Evolutionary conservation across 2,329 filamentous ascomycete species (phyloP).

Genomic region (Pezicula rhizophila): DNA sequence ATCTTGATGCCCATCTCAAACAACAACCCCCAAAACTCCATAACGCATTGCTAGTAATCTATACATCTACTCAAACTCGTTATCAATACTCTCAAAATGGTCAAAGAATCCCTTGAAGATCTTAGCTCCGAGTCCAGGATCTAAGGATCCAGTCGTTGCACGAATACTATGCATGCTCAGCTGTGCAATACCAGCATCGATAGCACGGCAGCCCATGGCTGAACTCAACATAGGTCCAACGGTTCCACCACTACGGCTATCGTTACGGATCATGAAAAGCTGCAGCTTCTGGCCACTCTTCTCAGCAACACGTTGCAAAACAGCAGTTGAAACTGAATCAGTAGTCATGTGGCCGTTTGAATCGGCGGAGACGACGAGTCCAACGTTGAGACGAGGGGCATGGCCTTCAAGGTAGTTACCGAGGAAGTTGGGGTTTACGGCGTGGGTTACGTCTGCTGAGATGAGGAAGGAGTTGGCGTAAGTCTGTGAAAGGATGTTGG

Average conservation of each 20-base stretch:
- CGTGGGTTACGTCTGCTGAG: constrained; percentile 88
- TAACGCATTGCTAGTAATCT: not conserved
- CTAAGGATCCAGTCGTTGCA: constrained; percentile 77
- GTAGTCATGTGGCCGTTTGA: constrained; percentile 96
- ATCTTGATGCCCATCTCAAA: no score
- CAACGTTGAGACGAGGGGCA: constrained; percentile 81
- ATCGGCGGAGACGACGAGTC: constrained; percentile 73
- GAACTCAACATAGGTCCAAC: constrained; percentile 88
- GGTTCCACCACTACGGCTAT: constrained; percentile 81
- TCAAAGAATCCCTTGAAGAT: constrained; percentile 88
- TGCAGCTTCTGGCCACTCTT: constrained; percentile 68
- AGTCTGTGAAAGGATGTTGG: constrained; percentile 67
- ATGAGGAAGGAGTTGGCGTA: constrained; percentile 90
- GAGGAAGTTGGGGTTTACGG: constrained; percentile 91
- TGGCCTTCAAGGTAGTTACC: constrained; percentile 79
- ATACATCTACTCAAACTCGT: constrained; percentile 55
- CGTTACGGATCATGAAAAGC: constrained; percentile 92
- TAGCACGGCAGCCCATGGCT: constrained; percentile 72
- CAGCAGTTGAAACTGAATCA: constrained; percentile 75
- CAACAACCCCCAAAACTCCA: not conserved
- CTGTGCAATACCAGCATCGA: constrained; percentile 87
- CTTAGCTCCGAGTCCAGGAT: constrained; percentile 82
- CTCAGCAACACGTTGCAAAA: constrained; percentile 74
- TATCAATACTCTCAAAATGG: constrained; percentile 77
- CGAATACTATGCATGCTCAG: constrained; percentile 91